A percentile compares a stretch with the other conserved stretches of the same genome.
These are phyloP conservation scores for Termitomyces bulborhizus DNA, from an alignment of 768 basidiomycete genomes.

Conservation along the genomic window DNA sequence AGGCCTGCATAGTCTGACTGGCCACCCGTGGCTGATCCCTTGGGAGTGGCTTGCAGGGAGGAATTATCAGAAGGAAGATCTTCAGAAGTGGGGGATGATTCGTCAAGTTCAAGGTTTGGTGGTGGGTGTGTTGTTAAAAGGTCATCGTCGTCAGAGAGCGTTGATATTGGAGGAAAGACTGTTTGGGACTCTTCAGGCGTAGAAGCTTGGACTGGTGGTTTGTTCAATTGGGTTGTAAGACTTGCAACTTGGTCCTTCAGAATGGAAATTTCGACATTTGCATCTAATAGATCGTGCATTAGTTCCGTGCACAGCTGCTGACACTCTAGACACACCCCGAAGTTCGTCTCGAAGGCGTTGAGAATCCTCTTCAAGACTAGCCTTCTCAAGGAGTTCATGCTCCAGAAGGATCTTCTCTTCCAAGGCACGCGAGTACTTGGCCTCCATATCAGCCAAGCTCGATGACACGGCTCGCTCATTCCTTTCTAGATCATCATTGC, in stretches of 20 bases:
- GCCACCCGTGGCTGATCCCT: conserved; percentile 30
- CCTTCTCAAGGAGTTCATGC: conserved; percentile 90
- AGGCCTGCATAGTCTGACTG: conserved; percentile 47
- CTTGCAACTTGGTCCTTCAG: conserved; percentile 57
- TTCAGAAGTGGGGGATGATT: conserved; percentile 42
- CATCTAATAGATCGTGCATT: conserved; percentile 45
- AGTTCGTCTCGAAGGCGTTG: conserved; percentile 92
- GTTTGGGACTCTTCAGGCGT: conserved; percentile 29
- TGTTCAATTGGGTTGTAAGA: conserved; percentile 32
- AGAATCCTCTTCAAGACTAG: conserved; percentile 81
- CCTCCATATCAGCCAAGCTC: conserved; percentile 77
- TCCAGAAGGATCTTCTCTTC: conserved; percentile 98
- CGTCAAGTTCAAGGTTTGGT: conserved; percentile 53
- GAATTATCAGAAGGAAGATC: conserved; percentile 27
- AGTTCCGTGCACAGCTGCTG: background rate
- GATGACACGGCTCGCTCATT: conserved; percentile 87
- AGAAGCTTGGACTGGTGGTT: conserved; percentile 18
- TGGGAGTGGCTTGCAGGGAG: conserved; percentile 34
- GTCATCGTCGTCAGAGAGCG: conserved; percentile 47
- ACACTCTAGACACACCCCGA: conserved; percentile 50
- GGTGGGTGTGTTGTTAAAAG: conserved; percentile 55
- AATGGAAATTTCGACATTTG: conserved; percentile 78
- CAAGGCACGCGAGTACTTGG: conserved; percentile 82
- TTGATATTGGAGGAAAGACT: conserved; percentile 20
- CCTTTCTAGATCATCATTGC: conserved; percentile 95